Percentiles rank a stretch among this genome's conserved stretches.
phyloP scores from a whole-genome alignment of 2,329 filamentous ascomycete genomes.

The Colletotrichum sp. region DNA sequence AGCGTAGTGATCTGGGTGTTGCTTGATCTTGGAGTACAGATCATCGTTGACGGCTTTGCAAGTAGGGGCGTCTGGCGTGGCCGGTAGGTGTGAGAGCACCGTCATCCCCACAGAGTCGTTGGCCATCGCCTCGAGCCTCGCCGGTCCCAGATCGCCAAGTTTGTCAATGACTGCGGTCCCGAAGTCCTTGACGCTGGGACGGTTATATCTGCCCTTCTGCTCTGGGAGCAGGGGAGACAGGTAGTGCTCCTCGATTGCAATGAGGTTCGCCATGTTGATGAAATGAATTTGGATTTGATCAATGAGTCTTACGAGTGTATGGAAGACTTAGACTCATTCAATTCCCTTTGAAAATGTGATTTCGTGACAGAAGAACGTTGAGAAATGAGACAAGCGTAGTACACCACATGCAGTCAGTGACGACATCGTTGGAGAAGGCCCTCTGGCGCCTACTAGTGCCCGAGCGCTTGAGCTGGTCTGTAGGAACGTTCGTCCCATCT shows the following conservation, averaged over 20 bases:
- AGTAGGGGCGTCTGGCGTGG: not conserved
- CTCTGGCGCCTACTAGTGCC: not conserved
- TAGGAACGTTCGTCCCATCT: not conserved
- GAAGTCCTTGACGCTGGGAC: not conserved
- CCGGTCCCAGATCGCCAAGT: not conserved
- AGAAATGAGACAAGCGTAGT: rapidly evolving
- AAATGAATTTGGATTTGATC: rapidly evolving
- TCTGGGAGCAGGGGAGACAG: not conserved
- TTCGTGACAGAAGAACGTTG: not conserved
- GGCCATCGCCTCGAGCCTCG: not conserved
- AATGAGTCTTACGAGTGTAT: rapidly evolving
- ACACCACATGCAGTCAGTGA: not conserved
- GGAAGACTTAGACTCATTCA: not conserved
- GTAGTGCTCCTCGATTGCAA: slow-evolving; percentile 12
- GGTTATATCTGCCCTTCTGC: not conserved
- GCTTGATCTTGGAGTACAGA: not conserved
- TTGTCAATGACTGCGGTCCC: not conserved
- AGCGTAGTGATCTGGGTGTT: slow-evolving; percentile 37
- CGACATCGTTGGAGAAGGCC: not conserved
- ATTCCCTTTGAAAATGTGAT: rapidly evolving
- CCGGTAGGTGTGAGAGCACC: not conserved
- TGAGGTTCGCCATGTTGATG: not conserved
- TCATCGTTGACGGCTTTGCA: slow-evolving; percentile 12
- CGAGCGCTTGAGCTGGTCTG: not conserved
- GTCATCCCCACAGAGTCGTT: not conserved